A percentile compares a stretch with the other conserved stretches of the same genome.
phyloP scores from a whole-genome alignment of 306 rosid genomes.

The Morella rubra region DNA sequence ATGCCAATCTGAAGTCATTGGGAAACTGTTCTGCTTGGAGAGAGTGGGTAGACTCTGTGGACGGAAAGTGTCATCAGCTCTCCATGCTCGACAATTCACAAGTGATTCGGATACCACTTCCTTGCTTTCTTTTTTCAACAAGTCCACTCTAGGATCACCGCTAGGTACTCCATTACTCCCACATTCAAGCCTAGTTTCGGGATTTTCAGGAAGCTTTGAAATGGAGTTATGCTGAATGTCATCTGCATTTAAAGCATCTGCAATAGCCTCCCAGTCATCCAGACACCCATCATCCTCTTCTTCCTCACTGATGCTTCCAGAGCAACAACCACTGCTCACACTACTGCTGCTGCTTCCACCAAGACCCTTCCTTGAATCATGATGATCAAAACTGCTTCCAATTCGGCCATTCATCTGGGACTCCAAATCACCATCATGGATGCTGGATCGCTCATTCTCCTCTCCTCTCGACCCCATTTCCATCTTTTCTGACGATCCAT shows the following conservation, averaged over 20 bases:
- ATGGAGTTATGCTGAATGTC: conserved; percentile 17
- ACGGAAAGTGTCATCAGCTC: conserved; percentile 50
- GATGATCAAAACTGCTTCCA: conserved; percentile 28
- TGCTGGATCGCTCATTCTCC: conserved; percentile 29
- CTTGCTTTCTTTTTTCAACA: conserved; percentile 18
- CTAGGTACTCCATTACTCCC: background rate
- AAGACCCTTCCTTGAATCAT: conserved; percentile 36
- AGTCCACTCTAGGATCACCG: conserved; percentile 16
- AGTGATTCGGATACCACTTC: background rate
- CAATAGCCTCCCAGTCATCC: conserved; percentile 66
- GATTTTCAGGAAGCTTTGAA: conserved; percentile 26
- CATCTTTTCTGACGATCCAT: conserved; percentile 33
- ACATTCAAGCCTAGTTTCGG: conserved; percentile 14
- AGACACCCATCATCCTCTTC: conserved; percentile 51
- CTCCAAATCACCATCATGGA: conserved; percentile 28
- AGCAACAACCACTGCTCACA: conserved; percentile 31
- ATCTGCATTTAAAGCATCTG: conserved; percentile 51
- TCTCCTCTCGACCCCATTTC: conserved; percentile 33
- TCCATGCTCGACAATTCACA: conserved; percentile 45
- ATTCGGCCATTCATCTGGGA: conserved; percentile 29
- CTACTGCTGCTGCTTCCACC: conserved; percentile 20
- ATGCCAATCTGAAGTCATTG: conserved; percentile 37
- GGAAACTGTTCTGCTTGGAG: conserved; percentile 39
- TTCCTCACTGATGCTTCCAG: conserved; percentile 37
- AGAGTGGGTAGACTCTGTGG: conserved; percentile 52